Base-by-base conservation (phyloP, 2,329 filamentous ascomycete genomes). In the Exserohilum turcica region DNA sequence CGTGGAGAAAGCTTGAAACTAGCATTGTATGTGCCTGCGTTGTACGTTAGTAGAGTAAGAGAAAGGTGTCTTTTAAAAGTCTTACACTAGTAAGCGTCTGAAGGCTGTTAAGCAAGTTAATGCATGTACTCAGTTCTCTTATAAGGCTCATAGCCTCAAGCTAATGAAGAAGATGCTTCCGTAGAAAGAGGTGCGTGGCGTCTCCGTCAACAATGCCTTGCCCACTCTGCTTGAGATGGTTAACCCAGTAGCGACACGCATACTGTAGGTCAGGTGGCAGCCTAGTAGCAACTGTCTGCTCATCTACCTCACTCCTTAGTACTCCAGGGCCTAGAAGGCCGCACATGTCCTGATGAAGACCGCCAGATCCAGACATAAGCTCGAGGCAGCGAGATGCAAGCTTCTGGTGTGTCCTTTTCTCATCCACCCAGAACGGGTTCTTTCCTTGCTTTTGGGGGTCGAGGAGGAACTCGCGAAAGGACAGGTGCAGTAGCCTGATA, bases 81-180 rank as follows among this genome's bases (percentile, higher is more conserved):
- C 45, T 52, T 59, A 63, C 55, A 9, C 9, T 24, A 33, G 24
- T 19, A 48, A 59, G 53, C 28, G 45, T 36, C 28, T 55, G 39
- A 19, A 66, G 54, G 27, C 43, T 60, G n/a, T 54, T 27, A 16
- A 65, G 49, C 19, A 64, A 43, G 9, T 58, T 18, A 6, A 74
- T 39, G 2, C 61, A 73, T 50, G 62, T 43, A 6, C 61, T 56
- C 6, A 70, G 32, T 35, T 60, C 55, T 10, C 47, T 39, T 13
- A 76, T 53, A 4, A 77, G 66, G 43, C 74, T 74, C 1, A 79
- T 65, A 27, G 74, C 70, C 50, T 80, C 77, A 3, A 81, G 60
- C 77, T 75, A 80, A 45, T 79, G 63, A 3, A 80, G 74, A 45
- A 79, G 66, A 19, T 78, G 71, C 15, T 54, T 36, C 33, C 18